A percentile compares a stretch with the other conserved stretches of the same genome.
Evolutionary conservation across 169 alveolate genomes (phyloP).

Genomic region (Babesia ovata): DNA sequence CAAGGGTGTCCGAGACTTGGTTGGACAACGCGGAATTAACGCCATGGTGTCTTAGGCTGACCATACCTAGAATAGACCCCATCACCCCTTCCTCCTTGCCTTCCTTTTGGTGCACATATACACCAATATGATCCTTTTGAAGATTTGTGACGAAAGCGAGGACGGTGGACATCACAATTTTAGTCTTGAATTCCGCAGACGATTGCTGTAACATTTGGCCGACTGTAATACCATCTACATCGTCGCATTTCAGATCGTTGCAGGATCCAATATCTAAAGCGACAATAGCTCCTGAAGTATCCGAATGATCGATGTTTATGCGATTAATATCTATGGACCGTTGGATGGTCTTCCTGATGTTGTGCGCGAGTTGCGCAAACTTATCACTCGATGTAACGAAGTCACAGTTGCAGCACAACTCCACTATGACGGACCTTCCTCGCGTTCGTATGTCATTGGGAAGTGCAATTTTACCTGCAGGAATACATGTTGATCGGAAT

Average conservation of each 20-base stretch:
- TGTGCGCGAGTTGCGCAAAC: constrained; percentile 28
- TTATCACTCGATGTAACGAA: constrained; percentile 45
- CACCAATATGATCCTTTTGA: constrained; percentile 12
- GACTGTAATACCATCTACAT: constrained; percentile 21
- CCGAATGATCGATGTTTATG: neutral
- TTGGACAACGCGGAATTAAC: too few relatives aligned
- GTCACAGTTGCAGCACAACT: constrained; percentile 52
- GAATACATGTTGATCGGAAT: neutral
- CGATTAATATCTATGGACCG: neutral
- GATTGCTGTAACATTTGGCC: constrained; percentile 21
- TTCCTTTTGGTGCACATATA: constrained; percentile 44
- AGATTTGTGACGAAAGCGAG: neutral
- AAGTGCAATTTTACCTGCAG: constrained; percentile 44
- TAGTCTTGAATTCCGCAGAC: constrained; percentile 50
- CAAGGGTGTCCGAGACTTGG: neutral
- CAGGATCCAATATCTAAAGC: neutral
- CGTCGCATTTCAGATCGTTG: constrained; percentile 13
- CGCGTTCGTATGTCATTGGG: neutral
- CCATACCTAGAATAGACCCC: constrained; percentile 41
- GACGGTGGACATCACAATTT: constrained; percentile 21
- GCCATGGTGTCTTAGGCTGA: constrained; percentile 14
- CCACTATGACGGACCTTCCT: constrained; percentile 19
- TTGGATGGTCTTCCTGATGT: constrained; percentile 24
- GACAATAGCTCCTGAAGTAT: neutral
- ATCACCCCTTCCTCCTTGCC: constrained; percentile 1